Evolutionary conservation across 306 rosid genomes (phyloP), one percentile per base, ranked within the genome.

Genomic region (Urtica urens): DNA sequence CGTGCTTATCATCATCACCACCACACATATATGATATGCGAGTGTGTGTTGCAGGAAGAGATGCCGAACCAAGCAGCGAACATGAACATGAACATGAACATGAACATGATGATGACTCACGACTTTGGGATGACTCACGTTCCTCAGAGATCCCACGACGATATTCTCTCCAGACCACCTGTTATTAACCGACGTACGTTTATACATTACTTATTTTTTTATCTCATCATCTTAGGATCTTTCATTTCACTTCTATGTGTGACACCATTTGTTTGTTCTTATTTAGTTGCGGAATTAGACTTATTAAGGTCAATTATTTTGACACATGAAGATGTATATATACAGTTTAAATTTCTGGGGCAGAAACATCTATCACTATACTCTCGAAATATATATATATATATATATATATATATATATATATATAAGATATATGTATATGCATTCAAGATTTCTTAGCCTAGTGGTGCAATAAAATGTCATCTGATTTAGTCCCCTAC

Each of bases 111-210:
- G 55, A n/a, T n/a, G n/a, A n/a, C n/a, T n/a, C n/a, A n/a, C n/a
- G 76, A 78, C 40, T 77, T 78, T 65, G 63, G 72, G 21, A 14
- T 10, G 11, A n/a, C n/a, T n/a, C 40, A 35, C n/a, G 68, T 59
- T 60, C 78, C 83, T 49, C 59, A 86, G 33, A 76, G 88, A 57
- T 59, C 50, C 55, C 24, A 46, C 44, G 75, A 78, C 59, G 88
- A 88, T 46, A 75, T 83, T 10, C 11, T 35, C 55, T 84, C 94
- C 5, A 57, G 90, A 56, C 84, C 95, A 28, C 95, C 93, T 0
- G 72, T 67, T 59, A 67, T 78, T 18, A 88, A 84, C 57, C 78
- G 93, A 81, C 97, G 97, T 84, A 56, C 62, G 94, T 10, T 35
- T 3, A 3, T 35, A 10, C n/a, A 35, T 3, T 35, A 10, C 3